Conservation (phyloP, 305 asterid species). For the Withania somnifera region DNA sequence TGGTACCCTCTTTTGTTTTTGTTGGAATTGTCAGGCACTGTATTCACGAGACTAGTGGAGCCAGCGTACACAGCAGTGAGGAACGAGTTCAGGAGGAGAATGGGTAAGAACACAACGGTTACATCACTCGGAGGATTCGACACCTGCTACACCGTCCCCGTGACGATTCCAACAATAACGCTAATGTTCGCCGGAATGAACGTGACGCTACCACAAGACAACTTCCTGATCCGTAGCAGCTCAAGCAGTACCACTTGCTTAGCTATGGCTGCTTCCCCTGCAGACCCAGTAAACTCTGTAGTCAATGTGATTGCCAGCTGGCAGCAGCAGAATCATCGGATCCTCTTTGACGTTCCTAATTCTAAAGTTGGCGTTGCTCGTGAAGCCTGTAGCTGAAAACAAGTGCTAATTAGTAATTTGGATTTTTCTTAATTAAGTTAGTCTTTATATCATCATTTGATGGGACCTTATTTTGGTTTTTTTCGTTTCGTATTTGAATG, state of each 20-base stretch:
- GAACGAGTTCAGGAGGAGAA: slow-evolving; percentile 66
- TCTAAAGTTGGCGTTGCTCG: slow-evolving; percentile 80
- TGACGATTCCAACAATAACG: slow-evolving; percentile 52
- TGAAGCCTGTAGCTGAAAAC: slow-evolving; percentile 44
- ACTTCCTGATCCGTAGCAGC: slow-evolving; percentile 70
- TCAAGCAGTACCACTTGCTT: slow-evolving; percentile 63
- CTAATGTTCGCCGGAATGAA: slow-evolving; percentile 79
- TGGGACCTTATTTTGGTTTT: not conserved
- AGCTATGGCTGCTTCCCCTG: slow-evolving; percentile 81
- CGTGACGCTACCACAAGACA: slow-evolving; percentile 72
- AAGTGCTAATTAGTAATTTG: not conserved
- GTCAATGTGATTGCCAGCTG: slow-evolving; percentile 82
- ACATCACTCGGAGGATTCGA: slow-evolving; percentile 83
- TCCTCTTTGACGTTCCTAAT: slow-evolving; percentile 56
- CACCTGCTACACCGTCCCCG: slow-evolving; percentile 72
- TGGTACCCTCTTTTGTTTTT: not conserved
- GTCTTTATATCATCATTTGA: not conserved
- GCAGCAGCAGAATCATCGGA: slow-evolving; percentile 97
- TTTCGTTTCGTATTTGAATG: not conserved
- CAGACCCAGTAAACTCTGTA: slow-evolving; percentile 41
- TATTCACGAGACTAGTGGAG: slow-evolving; percentile 62
- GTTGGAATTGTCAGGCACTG: slow-evolving; percentile 33
- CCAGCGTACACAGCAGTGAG: slow-evolving; percentile 79
- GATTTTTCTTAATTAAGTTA: not conserved
- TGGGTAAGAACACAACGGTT: slow-evolving; percentile 46